phyloP scores from a whole-genome alignment of 1,284 basidiomycete species.

The Naganishia cerealis region DNA sequence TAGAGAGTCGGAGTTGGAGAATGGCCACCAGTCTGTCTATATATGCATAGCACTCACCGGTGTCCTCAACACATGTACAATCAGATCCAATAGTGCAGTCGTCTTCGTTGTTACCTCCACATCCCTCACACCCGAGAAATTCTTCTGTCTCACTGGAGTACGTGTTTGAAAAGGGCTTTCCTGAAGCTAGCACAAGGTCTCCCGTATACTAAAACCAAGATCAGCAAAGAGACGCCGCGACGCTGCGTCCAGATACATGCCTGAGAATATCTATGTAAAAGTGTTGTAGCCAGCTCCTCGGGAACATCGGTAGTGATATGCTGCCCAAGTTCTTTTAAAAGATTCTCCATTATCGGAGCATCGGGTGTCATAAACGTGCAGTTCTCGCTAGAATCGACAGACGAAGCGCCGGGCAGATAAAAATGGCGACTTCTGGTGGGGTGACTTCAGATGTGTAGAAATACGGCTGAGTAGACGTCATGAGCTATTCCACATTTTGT shows the following conservation, averaged over 20 bases:
- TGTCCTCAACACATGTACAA: conserved; percentile 10
- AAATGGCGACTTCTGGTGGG: too few species aligned
- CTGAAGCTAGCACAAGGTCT: background rate
- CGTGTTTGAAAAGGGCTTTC: conserved; percentile 2
- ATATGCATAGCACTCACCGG: background rate
- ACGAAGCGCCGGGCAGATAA: too few species aligned
- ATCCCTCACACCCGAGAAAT: background rate
- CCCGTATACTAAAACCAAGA: conserved; percentile 8
- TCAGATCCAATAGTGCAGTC: background rate
- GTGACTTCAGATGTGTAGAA: too few species aligned
- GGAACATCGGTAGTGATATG: conserved; percentile 8
- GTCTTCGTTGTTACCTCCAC: background rate
- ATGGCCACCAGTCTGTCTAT: background rate
- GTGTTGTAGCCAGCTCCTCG: background rate
- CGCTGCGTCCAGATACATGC: background rate
- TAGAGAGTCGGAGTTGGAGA: background rate
- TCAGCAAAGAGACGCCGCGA: background rate
- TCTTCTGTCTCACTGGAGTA: background rate
- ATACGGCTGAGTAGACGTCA: too few species aligned
- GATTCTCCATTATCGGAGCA: background rate
- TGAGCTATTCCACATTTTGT: background rate
- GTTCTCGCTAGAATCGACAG: background rate
- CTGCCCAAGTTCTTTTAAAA: background rate
- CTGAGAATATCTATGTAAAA: conserved; percentile 4
- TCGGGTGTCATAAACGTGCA: background rate